Evolutionary conservation across 805 yeast species (phyloP).

Genomic region (Saccharomycopsis guyanensis): DNA sequence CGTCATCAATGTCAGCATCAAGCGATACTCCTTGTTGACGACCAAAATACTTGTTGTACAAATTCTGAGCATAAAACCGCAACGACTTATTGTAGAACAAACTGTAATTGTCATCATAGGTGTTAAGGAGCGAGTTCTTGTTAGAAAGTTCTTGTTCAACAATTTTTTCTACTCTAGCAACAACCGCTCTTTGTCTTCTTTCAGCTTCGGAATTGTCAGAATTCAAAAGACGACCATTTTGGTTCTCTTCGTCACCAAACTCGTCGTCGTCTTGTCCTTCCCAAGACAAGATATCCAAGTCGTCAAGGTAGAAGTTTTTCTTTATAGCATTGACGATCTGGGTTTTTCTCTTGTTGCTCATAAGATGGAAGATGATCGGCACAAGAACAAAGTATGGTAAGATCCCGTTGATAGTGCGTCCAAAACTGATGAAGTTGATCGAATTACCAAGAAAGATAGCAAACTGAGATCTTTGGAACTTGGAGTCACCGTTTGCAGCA

Average conservation of each 20-base stretch:
- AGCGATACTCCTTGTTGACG: neutral
- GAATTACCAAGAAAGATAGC: constrained; percentile 70
- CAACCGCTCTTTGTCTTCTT: constrained; percentile 3
- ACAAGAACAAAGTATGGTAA: constrained; percentile 67
- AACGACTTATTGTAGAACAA: constrained; percentile 7
- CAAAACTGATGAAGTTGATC: constrained; percentile 67
- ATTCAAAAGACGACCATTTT: constrained; percentile 3
- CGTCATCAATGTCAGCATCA: too few species aligned
- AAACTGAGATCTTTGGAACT: constrained; percentile 36
- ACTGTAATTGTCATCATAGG: constrained; percentile 16
- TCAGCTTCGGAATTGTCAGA: neutral
- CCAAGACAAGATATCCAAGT: constrained; percentile 7
- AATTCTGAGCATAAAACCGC: too few species aligned
- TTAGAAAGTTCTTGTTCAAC: constrained; percentile 12
- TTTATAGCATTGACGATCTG: constrained; percentile 22
- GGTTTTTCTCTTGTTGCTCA: constrained; percentile 48
- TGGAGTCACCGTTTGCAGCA: neutral
- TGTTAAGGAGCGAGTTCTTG: constrained; percentile 12
- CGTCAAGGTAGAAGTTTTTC: constrained; percentile 28
- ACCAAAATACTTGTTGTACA: neutral
- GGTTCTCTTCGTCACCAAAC: constrained; percentile 14
- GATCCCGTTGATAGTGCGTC: constrained; percentile 62
- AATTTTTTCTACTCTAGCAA: constrained; percentile 8
- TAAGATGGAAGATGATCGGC: constrained; percentile 57
- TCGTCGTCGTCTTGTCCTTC: constrained; percentile 28